Percentiles rank a stretch among this genome's conserved stretches.
These are phyloP conservation scores for Dendrobium huoshanense DNA, from an alignment of 106 monocot genomes.

Conservation along the genomic window DNA sequence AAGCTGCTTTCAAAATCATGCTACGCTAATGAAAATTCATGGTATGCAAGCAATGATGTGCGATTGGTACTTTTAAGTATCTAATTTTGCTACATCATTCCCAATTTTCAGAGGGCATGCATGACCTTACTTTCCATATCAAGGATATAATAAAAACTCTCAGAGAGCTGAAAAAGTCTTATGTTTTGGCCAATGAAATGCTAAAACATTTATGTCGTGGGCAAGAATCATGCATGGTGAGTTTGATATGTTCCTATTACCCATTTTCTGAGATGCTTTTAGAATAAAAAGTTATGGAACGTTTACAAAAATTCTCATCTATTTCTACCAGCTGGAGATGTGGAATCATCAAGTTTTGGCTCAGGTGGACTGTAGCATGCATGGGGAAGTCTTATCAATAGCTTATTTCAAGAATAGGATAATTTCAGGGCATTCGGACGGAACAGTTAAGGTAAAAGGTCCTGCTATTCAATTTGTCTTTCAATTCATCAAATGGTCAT, in stretches of 20 bases:
- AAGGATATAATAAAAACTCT: conserved; percentile 46
- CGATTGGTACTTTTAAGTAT: neutral
- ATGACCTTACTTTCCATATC: conserved; percentile 33
- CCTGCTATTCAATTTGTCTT: neutral
- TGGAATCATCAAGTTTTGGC: conserved; percentile 44
- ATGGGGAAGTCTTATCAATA: conserved; percentile 46
- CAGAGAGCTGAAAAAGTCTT: conserved; percentile 56
- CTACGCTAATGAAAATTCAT: neutral
- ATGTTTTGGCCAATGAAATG: conserved; percentile 43
- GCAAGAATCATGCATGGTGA: conserved; percentile 50
- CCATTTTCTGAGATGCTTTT: neutral
- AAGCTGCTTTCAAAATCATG: neutral
- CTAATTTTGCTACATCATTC: neutral
- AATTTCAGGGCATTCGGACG: conserved; percentile 51
- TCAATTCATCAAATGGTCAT: neutral
- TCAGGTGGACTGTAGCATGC: conserved; percentile 42
- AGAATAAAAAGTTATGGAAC: neutral
- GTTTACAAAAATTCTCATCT: neutral
- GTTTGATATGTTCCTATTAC: neutral
- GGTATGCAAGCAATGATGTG: neutral
- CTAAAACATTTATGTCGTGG: conserved; percentile 48
- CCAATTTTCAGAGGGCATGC: conserved; percentile 47
- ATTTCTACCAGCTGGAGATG: conserved; percentile 27
- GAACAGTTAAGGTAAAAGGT: conserved; percentile 46
- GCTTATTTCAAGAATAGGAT: conserved; percentile 30